Percentiles rank a stretch among this genome's conserved stretches.
Evolutionary conservation across 345 rosid genomes (phyloP).

Genomic region (Syzygium aqueum): DNA sequence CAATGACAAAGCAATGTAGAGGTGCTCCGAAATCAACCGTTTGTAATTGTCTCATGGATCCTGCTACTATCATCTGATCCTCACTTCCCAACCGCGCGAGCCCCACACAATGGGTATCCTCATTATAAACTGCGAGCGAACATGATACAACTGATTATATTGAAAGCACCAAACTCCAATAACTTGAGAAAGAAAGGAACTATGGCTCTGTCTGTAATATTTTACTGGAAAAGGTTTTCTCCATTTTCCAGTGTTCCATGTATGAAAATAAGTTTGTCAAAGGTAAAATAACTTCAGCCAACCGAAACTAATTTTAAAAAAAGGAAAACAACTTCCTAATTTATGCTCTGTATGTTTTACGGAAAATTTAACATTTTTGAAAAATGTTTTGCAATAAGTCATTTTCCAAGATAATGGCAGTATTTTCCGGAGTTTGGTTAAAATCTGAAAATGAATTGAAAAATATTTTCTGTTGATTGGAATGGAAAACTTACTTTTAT

Average conservation of each 20-base stretch:
- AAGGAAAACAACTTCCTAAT: neutral
- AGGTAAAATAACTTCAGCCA: neutral
- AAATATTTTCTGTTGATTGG: too few species aligned
- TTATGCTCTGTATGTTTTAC: too few species aligned
- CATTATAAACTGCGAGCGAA: constrained; percentile 38
- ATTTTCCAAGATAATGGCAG: too few species aligned
- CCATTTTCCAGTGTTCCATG: neutral
- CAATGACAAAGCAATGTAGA: constrained; percentile 76
- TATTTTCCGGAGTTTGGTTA: too few species aligned
- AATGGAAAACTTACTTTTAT: too few species aligned
- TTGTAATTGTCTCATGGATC: constrained; percentile 63
- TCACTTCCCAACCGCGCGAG: constrained; percentile 79
- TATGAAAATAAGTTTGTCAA: neutral
- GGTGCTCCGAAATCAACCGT: constrained; percentile 74
- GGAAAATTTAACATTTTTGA: too few species aligned
- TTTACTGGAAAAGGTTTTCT: neutral
- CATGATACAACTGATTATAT: neutral
- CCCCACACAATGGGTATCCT: constrained; percentile 66
- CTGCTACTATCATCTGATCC: constrained; percentile 71
- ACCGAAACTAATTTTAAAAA: neutral
- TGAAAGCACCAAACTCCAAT: neutral
- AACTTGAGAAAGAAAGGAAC: neutral
- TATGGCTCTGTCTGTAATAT: neutral
- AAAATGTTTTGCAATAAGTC: too few species aligned
- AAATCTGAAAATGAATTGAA: too few species aligned